Evolutionary conservation across 2,329 filamentous ascomycete genomes (phyloP), one percentile per base, ranked within the genome.

Genomic region (Huntiella savannae): DNA sequence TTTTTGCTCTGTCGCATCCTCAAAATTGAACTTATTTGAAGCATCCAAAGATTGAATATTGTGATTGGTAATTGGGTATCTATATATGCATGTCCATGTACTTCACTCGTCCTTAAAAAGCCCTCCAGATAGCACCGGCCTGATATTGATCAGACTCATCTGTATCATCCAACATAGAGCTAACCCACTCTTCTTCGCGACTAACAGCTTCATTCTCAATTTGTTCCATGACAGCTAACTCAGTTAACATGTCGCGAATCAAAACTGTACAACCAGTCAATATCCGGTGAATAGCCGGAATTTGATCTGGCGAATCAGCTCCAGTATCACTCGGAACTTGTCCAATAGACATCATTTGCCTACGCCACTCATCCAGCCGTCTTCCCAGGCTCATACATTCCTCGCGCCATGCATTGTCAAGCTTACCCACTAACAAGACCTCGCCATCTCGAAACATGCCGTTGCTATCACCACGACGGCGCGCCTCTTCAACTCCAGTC

Each of bases 221-320:
- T 54, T 68, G 65, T 47, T 66, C 66, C 77, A 82, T 81, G 49
- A 69, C 50, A n/a, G 58, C 58, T 51, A 82, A 60, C 61, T 81
- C 77, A n/a, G 62, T 63, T 39, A 77, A 58, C 75, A 80, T 80
- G 33, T 68, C 71, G 41, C 61, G 55, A 10, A 79, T 65, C 39
- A 81, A 57, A 12, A 54, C 55, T 16, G 63, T 57, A 47, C 67
- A 72, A 2, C 63, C 66, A 5, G 57, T 58, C 35, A 79, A 56
- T 52, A 75, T 65, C 22, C 61, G 57, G 16, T 55, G 60, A 46
- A 79, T 54, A 49, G 65, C 71, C 12, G 60, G 59, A 33, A 52
- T 52, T 54, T 44, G 33, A 19, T 22, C 7, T 28, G 15, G 15
- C 36, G 19, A 32, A 22, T 37, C 11, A 28, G 22, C 7, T 10